Evolutionary conservation across 371 early-diverging fungal species (phyloP), one percentile per base, ranked within the genome.

Genomic region (Chytridiales sp.): DNA sequence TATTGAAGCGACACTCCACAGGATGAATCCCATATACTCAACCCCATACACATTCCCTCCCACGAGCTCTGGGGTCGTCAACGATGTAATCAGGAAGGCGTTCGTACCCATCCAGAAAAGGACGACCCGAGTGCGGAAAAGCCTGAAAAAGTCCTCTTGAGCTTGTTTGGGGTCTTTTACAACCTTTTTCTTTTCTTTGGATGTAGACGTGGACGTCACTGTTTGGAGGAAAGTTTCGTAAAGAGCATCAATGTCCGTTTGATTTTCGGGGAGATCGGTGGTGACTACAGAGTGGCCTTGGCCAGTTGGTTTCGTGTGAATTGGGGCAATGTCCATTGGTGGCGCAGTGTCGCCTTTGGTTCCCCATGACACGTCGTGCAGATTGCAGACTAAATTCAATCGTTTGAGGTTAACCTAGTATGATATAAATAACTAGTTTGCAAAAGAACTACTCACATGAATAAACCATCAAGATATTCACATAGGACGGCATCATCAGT

Each of bases 131-230:
- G 94, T 94, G 36, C 97, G 84, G 78, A 92, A 92, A 43, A 76
- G 69, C 68, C 84, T 83, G 73, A 92, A 93, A 66, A 87, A 86
- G 64, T 96, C 95, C 58, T 95, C 94, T 59, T 92, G 91, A 27
- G 83, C 54, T 85, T 87, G 85, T 83, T 59, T 71, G 71, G 31
- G 79, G 76, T 64, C 87, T 88, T 13, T 78, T 69, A 54, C n/a
- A 13, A 15, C 30, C 60, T 50, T 15, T 17, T 9, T n/a, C n/a
- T 46, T 80, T 3, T 31, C 44, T 27, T 59, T 51, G 36, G 26
- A n/a, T 13, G 36, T 5, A 15, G 52, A 11, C 21, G 21, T 43
- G 29, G 47, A 75, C 27, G 69, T 44, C 42, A n/a, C 9, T 47
- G 21, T 46, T 55, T 55, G 9, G 31, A 19, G 47, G 32, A 9